A percentile compares a stretch with the other conserved stretches of the same genome.
phyloP scores from a whole-genome alignment of 1,284 basidiomycete species.

The Ganoderma sp. region DNA sequence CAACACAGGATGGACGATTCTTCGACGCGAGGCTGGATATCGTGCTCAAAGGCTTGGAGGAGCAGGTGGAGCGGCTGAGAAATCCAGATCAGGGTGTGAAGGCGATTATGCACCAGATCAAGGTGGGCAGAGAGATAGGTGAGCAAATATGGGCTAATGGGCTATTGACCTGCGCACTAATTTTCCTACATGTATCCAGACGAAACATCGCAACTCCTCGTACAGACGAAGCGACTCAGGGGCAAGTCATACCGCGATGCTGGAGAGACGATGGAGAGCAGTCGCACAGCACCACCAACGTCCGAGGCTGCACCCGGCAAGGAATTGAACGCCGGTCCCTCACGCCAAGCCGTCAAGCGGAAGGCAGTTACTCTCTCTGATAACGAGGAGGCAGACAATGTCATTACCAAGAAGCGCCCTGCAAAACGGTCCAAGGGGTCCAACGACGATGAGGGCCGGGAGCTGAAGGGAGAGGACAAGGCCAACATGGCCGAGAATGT shows the following conservation, averaged over 20 bases:
- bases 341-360: constrained; percentile 41
- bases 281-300: constrained; percentile 24
- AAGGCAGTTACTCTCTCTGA: constrained; percentile 52
- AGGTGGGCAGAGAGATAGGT: constrained; percentile 65
- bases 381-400: constrained; percentile 44
- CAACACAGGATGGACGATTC: constrained; percentile 77
- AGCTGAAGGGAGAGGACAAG: constrained; percentile 38
- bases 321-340: constrained; percentile 41
- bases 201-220: constrained; percentile 52
- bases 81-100: constrained; percentile 58
- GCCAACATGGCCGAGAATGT: constrained; percentile 36
- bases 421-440: constrained; percentile 37
- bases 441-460: constrained; percentile 39
- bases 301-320: constrained; percentile 45
- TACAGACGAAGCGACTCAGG: constrained; percentile 71
- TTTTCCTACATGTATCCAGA: constrained; percentile 40
- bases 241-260: constrained; percentile 73
- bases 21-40: constrained; percentile 83
- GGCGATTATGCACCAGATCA: constrained; percentile 66
- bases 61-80: constrained; percentile 72
- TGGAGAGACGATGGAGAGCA: constrained; percentile 44
- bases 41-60: constrained; percentile 60
- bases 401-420: constrained; percentile 32
- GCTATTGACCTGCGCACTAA: not conserved
- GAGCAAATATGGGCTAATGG: constrained; percentile 27